These are phyloP conservation scores for Colletotrichum simmondsii DNA, from an alignment of 2,329 filamentous ascomycete species.

Conservation along the genomic window DNA sequence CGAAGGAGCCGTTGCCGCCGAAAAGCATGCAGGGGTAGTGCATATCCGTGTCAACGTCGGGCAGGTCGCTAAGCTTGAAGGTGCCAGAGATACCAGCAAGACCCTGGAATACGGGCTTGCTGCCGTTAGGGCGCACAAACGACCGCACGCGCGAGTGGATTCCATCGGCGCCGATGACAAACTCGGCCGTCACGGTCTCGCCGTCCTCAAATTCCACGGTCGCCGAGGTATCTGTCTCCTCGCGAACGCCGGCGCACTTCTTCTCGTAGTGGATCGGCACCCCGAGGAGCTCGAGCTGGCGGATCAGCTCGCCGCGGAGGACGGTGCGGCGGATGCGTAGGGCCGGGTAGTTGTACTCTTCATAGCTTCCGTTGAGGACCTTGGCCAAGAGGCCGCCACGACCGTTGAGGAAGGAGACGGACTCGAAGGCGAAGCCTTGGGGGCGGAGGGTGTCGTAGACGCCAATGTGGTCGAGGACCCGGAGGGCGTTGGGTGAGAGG, in stretches of 20 bases:
- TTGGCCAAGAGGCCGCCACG: conserved; percentile 45
- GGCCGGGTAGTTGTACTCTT: conserved; percentile 62
- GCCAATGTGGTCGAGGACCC: conserved; percentile 60
- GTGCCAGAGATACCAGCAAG: background rate
- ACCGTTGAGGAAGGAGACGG: conserved; percentile 55
- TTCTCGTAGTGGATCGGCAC: conserved; percentile 58
- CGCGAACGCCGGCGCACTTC: conserved; percentile 49
- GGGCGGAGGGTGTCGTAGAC: conserved; percentile 57
- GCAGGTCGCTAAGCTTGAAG: background rate
- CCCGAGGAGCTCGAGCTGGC: conserved; percentile 48
- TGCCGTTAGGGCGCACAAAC: background rate
- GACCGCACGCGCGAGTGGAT: background rate
- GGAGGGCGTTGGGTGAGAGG: conserved; percentile 68
- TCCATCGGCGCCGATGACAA: background rate
- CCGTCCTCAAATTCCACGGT: background rate
- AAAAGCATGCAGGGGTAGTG: background rate
- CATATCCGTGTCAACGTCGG: background rate
- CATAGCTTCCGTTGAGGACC: conserved; percentile 58
- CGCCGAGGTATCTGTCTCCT: background rate
- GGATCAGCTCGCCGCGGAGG: conserved; percentile 59
- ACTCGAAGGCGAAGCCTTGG: conserved; percentile 61
- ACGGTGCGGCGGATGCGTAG: conserved; percentile 64
- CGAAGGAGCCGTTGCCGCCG: conserved; percentile 5
- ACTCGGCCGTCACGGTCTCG: background rate
- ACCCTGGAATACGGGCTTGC: background rate